Base-by-base conservation (phyloP, 75 land plant species). In the Cunninghamia lanceolata region DNA sequence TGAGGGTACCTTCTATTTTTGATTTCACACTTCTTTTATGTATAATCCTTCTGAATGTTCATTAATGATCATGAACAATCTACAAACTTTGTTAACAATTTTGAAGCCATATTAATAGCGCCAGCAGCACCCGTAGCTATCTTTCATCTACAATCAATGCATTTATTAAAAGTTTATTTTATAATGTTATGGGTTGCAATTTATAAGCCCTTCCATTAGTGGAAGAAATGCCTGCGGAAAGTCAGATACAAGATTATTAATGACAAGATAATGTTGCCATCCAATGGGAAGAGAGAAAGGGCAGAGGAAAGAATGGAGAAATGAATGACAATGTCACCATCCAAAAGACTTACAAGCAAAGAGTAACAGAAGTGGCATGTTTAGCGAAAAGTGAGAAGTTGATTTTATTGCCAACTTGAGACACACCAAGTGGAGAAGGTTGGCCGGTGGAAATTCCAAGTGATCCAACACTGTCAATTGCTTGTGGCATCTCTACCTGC, bases 381-480 rank as follows among this genome's bases (percentile, higher is more conserved):
- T 94, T 89, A 14, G 99, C 93, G 85, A 96, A 98, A 81, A 98
- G 91, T 2, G 99, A 91, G 87, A 98, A 98, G 84, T 98, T 98
- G 87, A 98, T 90, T 34, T 94, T 98, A 87, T 90, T 88, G 43
- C 91, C 95, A 45, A 86, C 85, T 84, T 88, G 89, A 82, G 99
- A 98, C 32, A 88, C 95, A 85, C 99, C 99, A n/a, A 98, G 86
- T 17, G 99, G 99, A 87, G 84, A 86, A 75, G 95, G 90, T 54
- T 92, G 91, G 46, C 99, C 99, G 82, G 86, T 88, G n/a, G 88
- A 92, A 68, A 83, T 75, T 82, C 83, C 88, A 56, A 91, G 54
- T 3, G 84, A 53, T 30, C n/a, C 13, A 10, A 71, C 75, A 71
- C 36, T 71, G 35, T 71, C 36, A 71, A 71, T 71, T 32, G 75